Evolutionary conservation across 2,329 filamentous ascomycete species (phyloP).

Genomic region (Arachnomyces sp.): DNA sequence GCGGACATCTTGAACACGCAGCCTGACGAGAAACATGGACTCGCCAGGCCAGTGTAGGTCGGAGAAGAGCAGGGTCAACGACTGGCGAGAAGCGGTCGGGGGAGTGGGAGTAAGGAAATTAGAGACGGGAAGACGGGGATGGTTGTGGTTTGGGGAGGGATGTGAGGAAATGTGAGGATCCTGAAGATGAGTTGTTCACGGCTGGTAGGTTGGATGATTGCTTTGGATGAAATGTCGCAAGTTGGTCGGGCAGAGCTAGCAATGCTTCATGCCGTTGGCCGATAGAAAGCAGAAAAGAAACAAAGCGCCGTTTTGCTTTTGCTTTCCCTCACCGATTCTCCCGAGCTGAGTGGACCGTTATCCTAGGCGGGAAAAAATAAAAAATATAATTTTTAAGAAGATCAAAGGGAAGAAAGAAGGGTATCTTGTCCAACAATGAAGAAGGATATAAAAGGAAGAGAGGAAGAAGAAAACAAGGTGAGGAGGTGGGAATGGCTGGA

Average conservation of each 20-base stretch:
- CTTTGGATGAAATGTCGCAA: slow-evolving; percentile 18
- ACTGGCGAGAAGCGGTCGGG: slow-evolving; percentile 10
- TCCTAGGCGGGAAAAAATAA: background rate
- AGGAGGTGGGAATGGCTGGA: background rate
- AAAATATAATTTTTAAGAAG: too few relatives aligned
- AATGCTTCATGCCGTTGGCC: slow-evolving; percentile 30
- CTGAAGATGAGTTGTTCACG: slow-evolving; percentile 31
- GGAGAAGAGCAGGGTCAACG: slow-evolving; percentile 4
- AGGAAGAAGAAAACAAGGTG: background rate
- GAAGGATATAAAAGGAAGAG: slow-evolving; percentile 7
- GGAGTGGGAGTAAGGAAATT: slow-evolving; percentile 15
- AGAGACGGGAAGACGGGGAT: too few relatives aligned
- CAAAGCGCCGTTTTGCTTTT: slow-evolving; percentile 4
- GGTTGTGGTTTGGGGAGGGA: slow-evolving; percentile 4
- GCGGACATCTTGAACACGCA: slow-evolving; percentile 36
- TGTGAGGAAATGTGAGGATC: too few relatives aligned
- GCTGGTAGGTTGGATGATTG: slow-evolving; percentile 25
- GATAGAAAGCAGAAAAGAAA: slow-evolving; percentile 12
- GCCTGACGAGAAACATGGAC: slow-evolving; percentile 23
- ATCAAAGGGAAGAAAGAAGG: slow-evolving; percentile 12
- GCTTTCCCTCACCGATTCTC: slow-evolving; percentile 5
- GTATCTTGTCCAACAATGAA: slow-evolving; percentile 23
- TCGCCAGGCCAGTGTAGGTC: slow-evolving; percentile 23
- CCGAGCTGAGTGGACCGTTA: background rate
- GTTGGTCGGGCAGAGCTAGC: slow-evolving; percentile 29